These are phyloP conservation scores for Tritrichomonas musculus DNA, from an alignment of 208 protist genomes.

Conservation along the genomic window DNA sequence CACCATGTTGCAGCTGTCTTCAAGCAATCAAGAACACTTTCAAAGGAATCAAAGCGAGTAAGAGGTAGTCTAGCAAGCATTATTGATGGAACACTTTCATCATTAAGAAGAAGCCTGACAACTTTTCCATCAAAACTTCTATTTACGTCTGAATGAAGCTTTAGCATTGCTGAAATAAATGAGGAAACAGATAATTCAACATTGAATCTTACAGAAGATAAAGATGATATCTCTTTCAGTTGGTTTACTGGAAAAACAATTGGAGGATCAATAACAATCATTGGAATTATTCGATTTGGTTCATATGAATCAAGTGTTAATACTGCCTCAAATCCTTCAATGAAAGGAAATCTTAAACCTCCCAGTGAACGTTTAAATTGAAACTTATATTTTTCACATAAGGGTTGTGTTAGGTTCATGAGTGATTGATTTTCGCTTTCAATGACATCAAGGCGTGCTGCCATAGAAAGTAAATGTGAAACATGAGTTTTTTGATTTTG, in stretches of 20 bases:
- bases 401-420: background rate
- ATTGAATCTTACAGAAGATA: background rate
- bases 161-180: background rate
- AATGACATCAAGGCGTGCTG: background rate
- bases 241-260: background rate
- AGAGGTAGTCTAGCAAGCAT: background rate
- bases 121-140: background rate
- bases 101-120: background rate
- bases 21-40: background rate
- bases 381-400: background rate
- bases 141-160: background rate
- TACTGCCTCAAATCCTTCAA: background rate
- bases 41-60: background rate
- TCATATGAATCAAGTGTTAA: background rate
- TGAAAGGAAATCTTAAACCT: background rate
- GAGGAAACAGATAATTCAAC: background rate
- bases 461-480: background rate
- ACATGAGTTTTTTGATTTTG: background rate
- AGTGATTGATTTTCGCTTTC: background rate
- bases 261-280: constrained; percentile 19
- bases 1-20: background rate
- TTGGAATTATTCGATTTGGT: background rate
- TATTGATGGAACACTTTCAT: background rate
- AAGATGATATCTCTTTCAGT: background rate
- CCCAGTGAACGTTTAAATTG: background rate